phyloP scores from a whole-genome alignment of 2,329 filamentous ascomycete genomes.

The Daldinia sp. region DNA sequence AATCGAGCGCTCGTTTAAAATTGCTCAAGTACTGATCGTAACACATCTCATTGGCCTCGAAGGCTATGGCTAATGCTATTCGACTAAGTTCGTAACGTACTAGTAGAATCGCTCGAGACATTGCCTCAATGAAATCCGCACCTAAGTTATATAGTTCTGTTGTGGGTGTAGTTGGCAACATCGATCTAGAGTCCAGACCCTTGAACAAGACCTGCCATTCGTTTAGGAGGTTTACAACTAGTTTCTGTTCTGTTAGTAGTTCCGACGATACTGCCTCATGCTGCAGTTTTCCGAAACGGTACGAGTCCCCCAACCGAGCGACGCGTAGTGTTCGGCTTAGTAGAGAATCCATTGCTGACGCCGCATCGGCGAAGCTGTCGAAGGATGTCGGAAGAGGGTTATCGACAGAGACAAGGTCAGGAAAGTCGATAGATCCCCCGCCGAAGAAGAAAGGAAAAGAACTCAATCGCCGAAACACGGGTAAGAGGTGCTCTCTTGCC shows the following conservation, averaged over 20 bases:
- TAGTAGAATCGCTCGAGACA: slow-evolving; percentile 26
- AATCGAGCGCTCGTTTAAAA: slow-evolving; percentile 46
- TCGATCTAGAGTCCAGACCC: slow-evolving; percentile 15
- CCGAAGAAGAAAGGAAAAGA: slow-evolving; percentile 53
- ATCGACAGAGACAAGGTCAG: slow-evolving; percentile 36
- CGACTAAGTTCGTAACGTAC: slow-evolving; percentile 46
- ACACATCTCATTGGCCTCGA: slow-evolving; percentile 45
- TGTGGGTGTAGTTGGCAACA: background rate
- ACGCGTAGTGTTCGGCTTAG: slow-evolving; percentile 44
- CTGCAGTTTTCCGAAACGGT: slow-evolving; percentile 36
- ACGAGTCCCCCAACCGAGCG: slow-evolving; percentile 43
- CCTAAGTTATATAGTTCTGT: slow-evolving; percentile 6
- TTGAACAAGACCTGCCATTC: slow-evolving; percentile 45
- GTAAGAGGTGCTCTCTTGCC: slow-evolving; percentile 46
- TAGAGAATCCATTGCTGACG: slow-evolving; percentile 46
- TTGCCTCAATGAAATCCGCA: background rate
- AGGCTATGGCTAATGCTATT: slow-evolving; percentile 47
- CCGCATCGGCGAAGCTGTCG: slow-evolving; percentile 41
- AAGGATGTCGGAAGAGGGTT: slow-evolving; percentile 38
- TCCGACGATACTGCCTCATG: slow-evolving; percentile 27
- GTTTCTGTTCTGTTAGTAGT: slow-evolving; percentile 37
- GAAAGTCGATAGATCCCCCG: slow-evolving; percentile 34
- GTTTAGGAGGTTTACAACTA: slow-evolving; percentile 39
- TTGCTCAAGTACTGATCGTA: slow-evolving; percentile 46
- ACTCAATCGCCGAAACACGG: slow-evolving; percentile 52